Base-by-base conservation (phyloP, 352 stramenopile species). In the Phytophthora syringae region DNA sequence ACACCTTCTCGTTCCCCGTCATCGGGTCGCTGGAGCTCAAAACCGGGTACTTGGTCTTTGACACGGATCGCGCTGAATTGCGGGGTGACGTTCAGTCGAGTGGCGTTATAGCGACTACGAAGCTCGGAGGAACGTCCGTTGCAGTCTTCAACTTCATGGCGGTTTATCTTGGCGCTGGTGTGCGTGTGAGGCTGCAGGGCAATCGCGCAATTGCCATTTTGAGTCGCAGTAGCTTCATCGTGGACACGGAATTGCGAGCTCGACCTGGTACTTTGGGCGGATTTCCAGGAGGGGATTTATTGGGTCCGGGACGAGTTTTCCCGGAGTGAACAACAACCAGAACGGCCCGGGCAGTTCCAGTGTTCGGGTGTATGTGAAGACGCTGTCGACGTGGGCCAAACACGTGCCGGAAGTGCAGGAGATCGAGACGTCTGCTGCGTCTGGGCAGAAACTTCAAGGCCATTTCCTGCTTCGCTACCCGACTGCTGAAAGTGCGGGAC, bases 71-170 rank as follows among this genome's bases (percentile, higher is more conserved):
- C 18, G 84, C 61, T 0, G 44, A 76, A 48, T 16, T 93, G 0
- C 81, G 61, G 3, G 87, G 87, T 5, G 87, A 95, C 37, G 66
- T 92, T 24, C 71, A 67, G 2, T 40, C 92, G 11, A 64, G 81
- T 18, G 87, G 87, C 7, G 67, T 84, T 47, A 53, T 98, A 9
- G 59, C 77, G 0, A 77, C 70, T 40, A 97, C 87, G 5, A 64
- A 40, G 0, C 76, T 83, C 40, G 91, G 49, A 5, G 61, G 90
- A 2, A 98, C 93, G 1, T 86, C 93, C 15, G 93, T 98, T 56
- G 95, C 95, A 0, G 71, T 99, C 1, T 99, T 98, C 77, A 97
- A 97, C 55, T 99, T 99, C 64, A 93, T 99, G 72, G 97, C 82
- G 7, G 88, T 99, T 24, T 94, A 95, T 65, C 77, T 99, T 27